Percentiles rank a stretch among this genome's conserved stretches.
Conservation (phyloP, 192 early-diverging fungal species). For the Coemansia asiatica region DNA sequence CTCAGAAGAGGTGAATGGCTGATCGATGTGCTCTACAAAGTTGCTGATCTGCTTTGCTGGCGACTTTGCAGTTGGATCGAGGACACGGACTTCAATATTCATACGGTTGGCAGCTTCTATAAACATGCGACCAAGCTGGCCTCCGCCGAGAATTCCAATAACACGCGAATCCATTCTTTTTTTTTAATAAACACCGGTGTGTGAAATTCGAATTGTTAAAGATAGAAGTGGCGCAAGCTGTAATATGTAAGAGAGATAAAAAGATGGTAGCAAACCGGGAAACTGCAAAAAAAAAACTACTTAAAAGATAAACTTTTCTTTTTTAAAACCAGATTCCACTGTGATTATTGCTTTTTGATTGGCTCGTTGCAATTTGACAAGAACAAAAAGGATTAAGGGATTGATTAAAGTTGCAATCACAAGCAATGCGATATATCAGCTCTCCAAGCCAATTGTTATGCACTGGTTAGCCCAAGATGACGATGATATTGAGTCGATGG, state of each 20-base stretch:
- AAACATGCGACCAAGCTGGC: constrained; percentile 99
- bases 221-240: neutral
- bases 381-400: too few relatives aligned
- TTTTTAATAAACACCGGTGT: neutral
- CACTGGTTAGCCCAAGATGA: too few relatives aligned
- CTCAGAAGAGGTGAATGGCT: constrained; percentile 78
- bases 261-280: too few relatives aligned
- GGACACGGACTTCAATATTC: constrained; percentile 78
- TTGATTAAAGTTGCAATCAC: too few relatives aligned
- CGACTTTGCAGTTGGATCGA: constrained; percentile 74
- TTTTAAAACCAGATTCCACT: too few relatives aligned
- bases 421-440: too few relatives aligned
- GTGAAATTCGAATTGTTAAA: neutral
- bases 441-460: too few relatives aligned
- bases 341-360: too few relatives aligned
- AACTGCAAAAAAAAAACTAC: too few relatives aligned
- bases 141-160: constrained; percentile 71
- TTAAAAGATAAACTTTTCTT: too few relatives aligned
- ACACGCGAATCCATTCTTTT: constrained; percentile 51
- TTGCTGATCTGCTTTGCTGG: constrained; percentile 85
- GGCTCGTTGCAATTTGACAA: too few relatives aligned
- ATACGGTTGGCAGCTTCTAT: constrained; percentile 92
- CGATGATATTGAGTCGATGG: too few relatives aligned
- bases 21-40: constrained; percentile 70
- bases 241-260: neutral